phyloP scores from a whole-genome alignment of 805 yeast genomes.

The Yarrowia divulgata region DNA sequence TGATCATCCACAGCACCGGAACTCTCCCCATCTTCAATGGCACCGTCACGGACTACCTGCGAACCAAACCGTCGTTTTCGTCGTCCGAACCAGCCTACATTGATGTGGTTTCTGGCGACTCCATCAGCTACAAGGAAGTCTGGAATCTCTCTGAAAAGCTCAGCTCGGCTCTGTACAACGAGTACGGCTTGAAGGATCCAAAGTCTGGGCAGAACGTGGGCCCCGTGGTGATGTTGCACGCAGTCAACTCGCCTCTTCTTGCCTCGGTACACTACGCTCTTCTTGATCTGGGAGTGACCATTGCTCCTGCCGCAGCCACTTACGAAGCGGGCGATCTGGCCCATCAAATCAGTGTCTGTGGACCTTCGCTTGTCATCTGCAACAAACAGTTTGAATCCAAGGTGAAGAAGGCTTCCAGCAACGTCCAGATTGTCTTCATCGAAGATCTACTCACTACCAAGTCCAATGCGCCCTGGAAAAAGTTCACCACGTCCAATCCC shows the following conservation, averaged over 20 bases:
- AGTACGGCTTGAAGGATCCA: background rate
- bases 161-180: constrained; percentile 11
- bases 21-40: constrained; percentile 8
- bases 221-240: constrained; percentile 2
- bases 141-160: constrained; percentile 9
- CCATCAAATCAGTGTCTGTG: background rate
- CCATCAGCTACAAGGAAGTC: background rate
- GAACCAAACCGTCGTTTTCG: background rate
- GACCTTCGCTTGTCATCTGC: background rate
- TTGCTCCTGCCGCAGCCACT: constrained; percentile 3
- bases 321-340: background rate
- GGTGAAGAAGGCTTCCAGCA: constrained; percentile 45
- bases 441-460: constrained; percentile 3
- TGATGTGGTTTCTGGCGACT: background rate
- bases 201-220: background rate
- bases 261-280: constrained; percentile 19
- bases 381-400: background rate
- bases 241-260: background rate
- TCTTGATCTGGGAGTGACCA: constrained; percentile 12
- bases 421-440: background rate
- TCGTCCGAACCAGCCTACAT: constrained; percentile 10
- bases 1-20: constrained; percentile 23
- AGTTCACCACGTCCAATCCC: constrained; percentile 4
- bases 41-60: constrained; percentile 20
- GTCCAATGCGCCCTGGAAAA: background rate